These are phyloP conservation scores for Zea luxurians DNA, from an alignment of 176 grass and related monocot species.

Conservation along the genomic window DNA sequence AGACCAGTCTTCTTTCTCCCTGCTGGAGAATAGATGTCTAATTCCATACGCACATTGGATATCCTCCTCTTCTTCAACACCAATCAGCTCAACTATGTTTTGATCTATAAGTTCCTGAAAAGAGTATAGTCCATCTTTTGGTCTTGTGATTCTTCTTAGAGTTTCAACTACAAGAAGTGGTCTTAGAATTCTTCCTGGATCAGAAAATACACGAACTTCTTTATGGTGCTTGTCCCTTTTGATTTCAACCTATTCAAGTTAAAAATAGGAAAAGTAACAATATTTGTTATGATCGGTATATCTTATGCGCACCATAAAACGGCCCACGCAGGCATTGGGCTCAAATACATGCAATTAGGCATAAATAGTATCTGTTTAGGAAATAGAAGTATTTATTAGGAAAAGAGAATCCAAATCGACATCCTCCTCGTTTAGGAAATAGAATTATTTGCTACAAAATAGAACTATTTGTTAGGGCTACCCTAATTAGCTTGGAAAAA, in stretches of 20 bases:
- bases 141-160: conserved; percentile 56
- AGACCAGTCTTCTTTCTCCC: conserved; percentile 37
- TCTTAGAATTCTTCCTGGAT: conserved; percentile 76
- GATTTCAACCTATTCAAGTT: conserved; percentile 73
- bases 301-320: too few species aligned
- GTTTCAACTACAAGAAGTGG: conserved; percentile 88
- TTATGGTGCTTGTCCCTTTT: conserved; percentile 70
- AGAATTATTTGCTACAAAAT: too few species aligned
- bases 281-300: too few species aligned
- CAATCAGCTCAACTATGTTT: conserved; percentile 78
- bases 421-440: too few species aligned
- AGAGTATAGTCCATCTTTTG: conserved; percentile 48
- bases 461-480: too few species aligned
- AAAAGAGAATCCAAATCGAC: too few species aligned
- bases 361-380: too few species aligned
- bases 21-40: conserved; percentile 50
- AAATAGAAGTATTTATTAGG: too few species aligned
- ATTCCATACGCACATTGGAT: conserved; percentile 66
- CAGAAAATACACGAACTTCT: conserved; percentile 84
- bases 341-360: too few species aligned
- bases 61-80: conserved; percentile 89
- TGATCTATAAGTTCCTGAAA: conserved; percentile 75
- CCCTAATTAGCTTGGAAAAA: too few species aligned
- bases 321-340: too few species aligned
- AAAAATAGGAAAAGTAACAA: conserved; percentile 23